A percentile compares a stretch with the other conserved stretches of the same genome.
Evolutionary conservation across 495 filamentous ascomycete genomes (phyloP).

Genomic region (Podospora comata): DNA sequence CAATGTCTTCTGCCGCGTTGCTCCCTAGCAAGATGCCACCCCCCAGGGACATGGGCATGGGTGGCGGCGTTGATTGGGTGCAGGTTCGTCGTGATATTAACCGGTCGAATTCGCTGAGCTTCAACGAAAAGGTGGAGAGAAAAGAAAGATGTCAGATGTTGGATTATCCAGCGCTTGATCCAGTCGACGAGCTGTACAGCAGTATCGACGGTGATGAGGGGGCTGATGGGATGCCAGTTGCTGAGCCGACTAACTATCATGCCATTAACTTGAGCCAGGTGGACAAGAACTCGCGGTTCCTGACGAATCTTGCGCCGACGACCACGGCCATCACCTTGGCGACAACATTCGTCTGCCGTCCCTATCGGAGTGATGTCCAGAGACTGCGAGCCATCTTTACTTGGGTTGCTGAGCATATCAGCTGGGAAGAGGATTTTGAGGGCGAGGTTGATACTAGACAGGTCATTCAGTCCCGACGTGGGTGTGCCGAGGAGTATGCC

Average conservation of each 20-base stretch:
- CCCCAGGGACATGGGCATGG: slow-evolving; percentile 65
- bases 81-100: slow-evolving; percentile 95
- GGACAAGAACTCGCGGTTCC: slow-evolving; percentile 92
- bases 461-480: slow-evolving; percentile 79
- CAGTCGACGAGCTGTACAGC: slow-evolving; percentile 82
- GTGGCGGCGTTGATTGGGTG: slow-evolving; percentile 78
- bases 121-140: slow-evolving; percentile 79
- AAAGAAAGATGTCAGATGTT: slow-evolving; percentile 94
- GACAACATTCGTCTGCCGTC: slow-evolving; percentile 88
- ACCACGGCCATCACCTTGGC: slow-evolving; percentile 81
- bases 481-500: slow-evolving; percentile 87
- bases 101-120: slow-evolving; percentile 85
- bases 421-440: slow-evolving; percentile 94
- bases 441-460: slow-evolving; percentile 70
- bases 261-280: slow-evolving; percentile 77
- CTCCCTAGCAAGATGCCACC: slow-evolving; percentile 44
- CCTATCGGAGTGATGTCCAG: slow-evolving; percentile 93
- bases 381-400: slow-evolving; percentile 90
- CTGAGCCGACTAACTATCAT: slow-evolving; percentile 79
- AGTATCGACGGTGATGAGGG: slow-evolving; percentile 89
- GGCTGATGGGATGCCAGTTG: slow-evolving; percentile 75
- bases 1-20: slow-evolving; percentile 28
- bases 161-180: slow-evolving; percentile 81
- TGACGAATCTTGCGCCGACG: slow-evolving; percentile 84
- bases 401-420: slow-evolving; percentile 91